Conservation (phyloP, 192 early-diverging fungal species). For the Gaertneriomyces semiglobifer region DNA sequence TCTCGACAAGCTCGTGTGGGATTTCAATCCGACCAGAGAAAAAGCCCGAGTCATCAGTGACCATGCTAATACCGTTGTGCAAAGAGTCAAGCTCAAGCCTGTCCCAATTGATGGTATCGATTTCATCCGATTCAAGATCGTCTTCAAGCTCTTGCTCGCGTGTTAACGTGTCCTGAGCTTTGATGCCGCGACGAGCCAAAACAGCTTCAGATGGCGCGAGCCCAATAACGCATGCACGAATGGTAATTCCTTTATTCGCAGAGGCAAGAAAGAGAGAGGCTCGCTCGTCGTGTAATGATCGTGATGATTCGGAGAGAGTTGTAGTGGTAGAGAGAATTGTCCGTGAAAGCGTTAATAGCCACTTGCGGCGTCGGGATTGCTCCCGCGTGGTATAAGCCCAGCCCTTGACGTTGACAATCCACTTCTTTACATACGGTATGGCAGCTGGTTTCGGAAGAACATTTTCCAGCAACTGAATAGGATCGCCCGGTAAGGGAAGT, state of each 20-base stretch:
- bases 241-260: conserved; percentile 11
- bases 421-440: neutral
- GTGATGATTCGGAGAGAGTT: conserved; percentile 1
- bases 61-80: conserved; percentile 25
- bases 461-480: no score
- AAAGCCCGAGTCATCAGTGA: conserved; percentile 35
- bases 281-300: conserved; percentile 31
- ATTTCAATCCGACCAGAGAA: conserved; percentile 39
- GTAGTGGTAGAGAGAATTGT: conserved; percentile 17
- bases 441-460: no score
- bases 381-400: conserved; percentile 29
- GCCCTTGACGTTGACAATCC: conserved; percentile 33
- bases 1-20: conserved; percentile 24
- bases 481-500: no score
- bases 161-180: neutral
- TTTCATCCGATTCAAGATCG: neutral
- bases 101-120: conserved; percentile 12
- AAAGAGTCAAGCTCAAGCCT: conserved; percentile 11
- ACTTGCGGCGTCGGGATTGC: conserved; percentile 12
- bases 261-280: conserved; percentile 32
- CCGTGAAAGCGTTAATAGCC: conserved; percentile 27
- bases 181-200: conserved; percentile 25
- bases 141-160: neutral
- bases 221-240: conserved; percentile 51
- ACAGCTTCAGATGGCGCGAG: conserved; percentile 36